phyloP scores from a whole-genome alignment of 805 yeast species.

The Candida montana region DNA sequence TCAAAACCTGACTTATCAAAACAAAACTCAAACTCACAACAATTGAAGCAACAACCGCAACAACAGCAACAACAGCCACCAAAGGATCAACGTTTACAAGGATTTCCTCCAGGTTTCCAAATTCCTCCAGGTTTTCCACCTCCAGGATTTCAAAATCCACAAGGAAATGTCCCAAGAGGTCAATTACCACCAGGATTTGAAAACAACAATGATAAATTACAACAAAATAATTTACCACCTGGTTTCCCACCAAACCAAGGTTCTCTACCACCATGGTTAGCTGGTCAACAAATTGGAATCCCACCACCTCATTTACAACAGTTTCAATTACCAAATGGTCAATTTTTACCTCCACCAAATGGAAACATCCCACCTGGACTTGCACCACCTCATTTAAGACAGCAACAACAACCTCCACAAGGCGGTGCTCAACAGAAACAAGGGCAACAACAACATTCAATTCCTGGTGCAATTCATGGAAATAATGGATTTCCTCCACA shows the following conservation, averaged over 20 bases:
- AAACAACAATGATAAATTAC: constrained; percentile 5
- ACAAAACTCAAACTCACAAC: constrained; percentile 1
- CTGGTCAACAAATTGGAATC: constrained; percentile 8
- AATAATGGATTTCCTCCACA: constrained; percentile 11
- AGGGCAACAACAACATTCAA: constrained; percentile 6
- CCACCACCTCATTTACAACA: constrained; percentile 11
- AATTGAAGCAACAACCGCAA: constrained; percentile 4
- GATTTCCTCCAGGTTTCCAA: constrained; percentile 13
- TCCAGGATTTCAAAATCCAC: constrained; percentile 8
- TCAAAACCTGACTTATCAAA: not conserved
- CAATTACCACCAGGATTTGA: constrained; percentile 19
- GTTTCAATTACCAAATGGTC: constrained; percentile 11
- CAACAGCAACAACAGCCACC: not conserved
- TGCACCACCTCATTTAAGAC: constrained; percentile 17
- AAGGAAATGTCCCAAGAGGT: constrained; percentile 6
- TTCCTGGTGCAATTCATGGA: constrained; percentile 4
- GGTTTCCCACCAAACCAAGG: constrained; percentile 15
- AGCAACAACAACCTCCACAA: constrained; percentile 7
- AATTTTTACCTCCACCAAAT: constrained; percentile 16
- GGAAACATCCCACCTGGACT: constrained; percentile 14
- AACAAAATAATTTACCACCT: constrained; percentile 17
- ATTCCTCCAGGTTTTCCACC: constrained; percentile 9
- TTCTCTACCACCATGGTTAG: constrained; percentile 14
- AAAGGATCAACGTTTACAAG: constrained; percentile 6
- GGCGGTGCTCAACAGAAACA: constrained; percentile 3